These are phyloP conservation scores for Cryptosporidium sp. DNA, from an alignment of 169 alveolate species.

Conservation along the genomic window DNA sequence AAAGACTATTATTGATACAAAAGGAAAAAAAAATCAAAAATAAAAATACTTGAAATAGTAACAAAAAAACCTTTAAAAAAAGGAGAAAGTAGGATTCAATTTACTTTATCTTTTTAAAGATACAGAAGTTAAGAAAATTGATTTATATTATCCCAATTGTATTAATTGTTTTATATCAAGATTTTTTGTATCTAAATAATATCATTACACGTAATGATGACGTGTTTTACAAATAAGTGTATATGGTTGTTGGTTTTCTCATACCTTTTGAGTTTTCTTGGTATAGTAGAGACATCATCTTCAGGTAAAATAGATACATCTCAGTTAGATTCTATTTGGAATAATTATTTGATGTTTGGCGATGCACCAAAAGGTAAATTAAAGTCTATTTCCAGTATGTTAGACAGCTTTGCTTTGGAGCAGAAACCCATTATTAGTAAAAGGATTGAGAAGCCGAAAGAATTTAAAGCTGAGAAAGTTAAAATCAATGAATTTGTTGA, in stretches of 20 bases:
- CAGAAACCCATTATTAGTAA: not conserved
- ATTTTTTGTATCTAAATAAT: not conserved
- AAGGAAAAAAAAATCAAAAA: not conserved
- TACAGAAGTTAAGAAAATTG: not conserved
- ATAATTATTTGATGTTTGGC: not conserved
- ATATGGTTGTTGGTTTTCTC: not conserved
- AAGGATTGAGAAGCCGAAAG: not conserved
- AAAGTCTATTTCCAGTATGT: not conserved
- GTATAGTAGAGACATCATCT: not conserved
- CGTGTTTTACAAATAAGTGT: not conserved
- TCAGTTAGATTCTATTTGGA: not conserved
- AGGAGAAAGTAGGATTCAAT: not conserved
- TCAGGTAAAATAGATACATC: not conserved
- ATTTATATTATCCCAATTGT: no score
- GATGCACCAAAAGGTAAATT: not conserved
- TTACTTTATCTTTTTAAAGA: not conserved
- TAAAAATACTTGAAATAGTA: not conserved
- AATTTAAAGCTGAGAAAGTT: not conserved
- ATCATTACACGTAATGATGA: not conserved
- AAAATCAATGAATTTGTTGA: not conserved
- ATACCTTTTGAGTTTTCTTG: not conserved
- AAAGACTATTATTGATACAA: not conserved
- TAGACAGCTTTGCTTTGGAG: not conserved
- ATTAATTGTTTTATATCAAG: not conserved
- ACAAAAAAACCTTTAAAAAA: not conserved